Percentiles rank a stretch among this genome's conserved stretches.
Conservation (phyloP, 2,329 filamentous ascomycete species). For the Ceratocystis diversiconidia region DNA sequence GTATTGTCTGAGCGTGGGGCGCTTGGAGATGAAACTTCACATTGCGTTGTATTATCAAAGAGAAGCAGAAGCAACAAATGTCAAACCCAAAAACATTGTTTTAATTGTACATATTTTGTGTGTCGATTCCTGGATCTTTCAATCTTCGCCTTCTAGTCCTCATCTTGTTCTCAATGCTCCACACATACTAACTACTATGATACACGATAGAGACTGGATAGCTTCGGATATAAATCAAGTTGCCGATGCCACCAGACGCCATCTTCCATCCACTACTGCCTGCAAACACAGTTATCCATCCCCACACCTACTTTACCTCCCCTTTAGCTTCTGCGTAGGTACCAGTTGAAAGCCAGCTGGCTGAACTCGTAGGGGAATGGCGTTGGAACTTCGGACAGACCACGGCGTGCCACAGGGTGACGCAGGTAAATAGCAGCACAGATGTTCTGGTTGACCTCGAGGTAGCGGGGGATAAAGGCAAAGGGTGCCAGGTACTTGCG, state of each 20-base stretch:
- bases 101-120: not conserved
- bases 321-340: constrained; percentile 60
- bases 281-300: not conserved
- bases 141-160: not conserved
- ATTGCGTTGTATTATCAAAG: too few relatives aligned
- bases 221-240: not conserved
- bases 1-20: too few relatives aligned
- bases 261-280: not conserved
- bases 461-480: constrained; percentile 84
- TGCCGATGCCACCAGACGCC: not conserved
- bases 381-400: constrained; percentile 68
- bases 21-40: too few relatives aligned
- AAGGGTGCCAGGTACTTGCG: constrained; percentile 80
- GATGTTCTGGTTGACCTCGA: constrained; percentile 96
- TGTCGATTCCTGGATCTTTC: not conserved
- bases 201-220: constrained; percentile 5
- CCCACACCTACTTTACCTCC: not conserved
- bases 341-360: constrained; percentile 87
- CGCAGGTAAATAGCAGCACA: constrained; percentile 90
- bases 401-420: constrained; percentile 79
- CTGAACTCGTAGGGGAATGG: constrained; percentile 59
- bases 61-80: too few relatives aligned
- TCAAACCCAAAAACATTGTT: too few relatives aligned
- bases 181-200: constrained; percentile 1
- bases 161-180: not conserved